Evolutionary conservation across 805 yeast species (phyloP).

Genomic region (Tetrapisispora taiwanensis): DNA sequence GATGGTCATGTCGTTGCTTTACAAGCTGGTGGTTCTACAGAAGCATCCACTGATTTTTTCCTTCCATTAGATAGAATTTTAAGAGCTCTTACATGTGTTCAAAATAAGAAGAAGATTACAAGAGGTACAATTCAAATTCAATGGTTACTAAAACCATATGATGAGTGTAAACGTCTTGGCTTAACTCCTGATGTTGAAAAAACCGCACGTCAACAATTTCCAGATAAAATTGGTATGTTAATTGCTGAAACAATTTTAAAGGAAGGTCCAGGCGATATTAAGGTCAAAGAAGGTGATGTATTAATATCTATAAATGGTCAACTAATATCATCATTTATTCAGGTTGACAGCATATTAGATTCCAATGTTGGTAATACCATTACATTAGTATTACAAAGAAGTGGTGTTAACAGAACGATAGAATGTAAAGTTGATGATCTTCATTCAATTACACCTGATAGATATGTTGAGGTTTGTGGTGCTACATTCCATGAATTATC

Average conservation of each 20-base stretch:
- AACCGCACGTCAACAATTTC: conserved; percentile 55
- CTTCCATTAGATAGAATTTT: conserved; percentile 75
- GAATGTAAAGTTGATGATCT: conserved; percentile 57
- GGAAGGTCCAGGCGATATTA: conserved; percentile 70
- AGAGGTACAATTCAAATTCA: conserved; percentile 91
- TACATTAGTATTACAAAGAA: conserved; percentile 56
- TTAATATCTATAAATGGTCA: conserved; percentile 61
- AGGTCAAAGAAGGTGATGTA: conserved; percentile 77
- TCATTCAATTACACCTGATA: conserved; percentile 72
- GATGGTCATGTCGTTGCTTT: conserved; percentile 83
- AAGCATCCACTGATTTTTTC: conserved; percentile 88
- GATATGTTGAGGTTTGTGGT: conserved; percentile 75
- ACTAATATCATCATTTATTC: conserved; percentile 57
- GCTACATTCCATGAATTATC: conserved; percentile 79
- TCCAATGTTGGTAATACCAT: conserved; percentile 50
- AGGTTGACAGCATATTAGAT: conserved; percentile 78
- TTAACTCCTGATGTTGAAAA: conserved; percentile 65
- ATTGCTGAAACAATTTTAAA: conserved; percentile 78
- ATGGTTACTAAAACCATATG: conserved; percentile 80
- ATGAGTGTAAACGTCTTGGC: conserved; percentile 83
- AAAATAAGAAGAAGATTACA: conserved; percentile 46
- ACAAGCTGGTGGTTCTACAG: conserved; percentile 90
- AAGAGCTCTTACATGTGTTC: conserved; percentile 72
- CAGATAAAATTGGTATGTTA: conserved; percentile 65
- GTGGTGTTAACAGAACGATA: conserved; percentile 49